Conservation (phyloP, 129 eudicot genomes). For the Oenanthe sinensis region DNA sequence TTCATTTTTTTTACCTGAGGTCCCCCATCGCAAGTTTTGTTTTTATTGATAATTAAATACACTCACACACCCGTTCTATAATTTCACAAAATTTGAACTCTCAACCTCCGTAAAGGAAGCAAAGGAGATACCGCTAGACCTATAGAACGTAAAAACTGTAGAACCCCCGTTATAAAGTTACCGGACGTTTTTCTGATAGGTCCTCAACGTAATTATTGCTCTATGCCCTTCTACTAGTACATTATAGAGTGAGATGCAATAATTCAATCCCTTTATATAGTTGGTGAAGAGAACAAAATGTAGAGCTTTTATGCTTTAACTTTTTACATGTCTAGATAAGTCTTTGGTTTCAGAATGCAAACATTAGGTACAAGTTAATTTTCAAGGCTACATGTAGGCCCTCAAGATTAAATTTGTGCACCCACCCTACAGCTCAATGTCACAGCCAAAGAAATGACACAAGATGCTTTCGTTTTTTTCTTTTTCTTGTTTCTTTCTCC, state of each 20-base stretch:
- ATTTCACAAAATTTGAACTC: not conserved
- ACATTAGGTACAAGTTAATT: constrained; percentile 2
- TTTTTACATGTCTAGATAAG: not conserved
- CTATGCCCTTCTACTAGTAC: not conserved
- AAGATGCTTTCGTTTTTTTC: not conserved
- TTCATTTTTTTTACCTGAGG: not conserved
- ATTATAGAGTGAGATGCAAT: not conserved
- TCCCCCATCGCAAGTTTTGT: not conserved
- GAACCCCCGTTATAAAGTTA: not conserved
- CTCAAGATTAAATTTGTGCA: not conserved
- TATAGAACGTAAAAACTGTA: too few species aligned
- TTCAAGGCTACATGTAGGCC: constrained; percentile 2
- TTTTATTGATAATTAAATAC: too few species aligned
- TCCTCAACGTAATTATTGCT: not conserved
- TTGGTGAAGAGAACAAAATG: constrained; percentile 2
- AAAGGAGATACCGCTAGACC: not conserved
- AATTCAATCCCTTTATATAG: not conserved
- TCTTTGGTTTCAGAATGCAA: constrained; percentile 1
- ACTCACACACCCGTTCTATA: not conserved
- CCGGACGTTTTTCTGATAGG: not conserved
- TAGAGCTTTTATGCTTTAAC: not conserved
- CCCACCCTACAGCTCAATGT: not conserved
- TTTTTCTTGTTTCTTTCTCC: not conserved
- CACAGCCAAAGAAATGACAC: not conserved
- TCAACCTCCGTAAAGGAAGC: not conserved